Conservation (phyloP, 78 protist species). For the Isochrysis galbana region DNA sequence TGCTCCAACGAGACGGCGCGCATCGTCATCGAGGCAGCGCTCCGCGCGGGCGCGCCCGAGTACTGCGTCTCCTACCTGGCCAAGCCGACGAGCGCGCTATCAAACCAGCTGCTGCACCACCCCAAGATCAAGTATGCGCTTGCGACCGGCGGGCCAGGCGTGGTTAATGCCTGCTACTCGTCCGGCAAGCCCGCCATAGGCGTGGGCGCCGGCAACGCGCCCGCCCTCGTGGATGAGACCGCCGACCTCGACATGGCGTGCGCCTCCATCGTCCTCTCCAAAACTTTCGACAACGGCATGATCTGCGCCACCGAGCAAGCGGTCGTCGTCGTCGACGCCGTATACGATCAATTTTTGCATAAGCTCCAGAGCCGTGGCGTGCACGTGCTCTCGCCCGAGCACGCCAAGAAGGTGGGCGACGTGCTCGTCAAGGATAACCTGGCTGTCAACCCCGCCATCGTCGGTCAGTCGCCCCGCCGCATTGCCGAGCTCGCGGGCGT, state of each 20-base stretch:
- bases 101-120: not conserved
- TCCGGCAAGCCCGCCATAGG: not conserved
- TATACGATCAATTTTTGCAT: not conserved
- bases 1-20: not conserved
- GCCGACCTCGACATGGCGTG: not conserved
- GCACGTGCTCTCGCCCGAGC: not conserved
- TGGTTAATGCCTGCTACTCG: not conserved
- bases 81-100: not conserved
- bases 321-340: not conserved
- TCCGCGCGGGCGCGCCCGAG: not conserved
- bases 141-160: not conserved
- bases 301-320: not conserved
- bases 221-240: not conserved
- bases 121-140: not conserved
- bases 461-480: not conserved
- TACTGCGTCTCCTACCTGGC: not conserved
- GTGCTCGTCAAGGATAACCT: not conserved
- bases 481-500: not conserved
- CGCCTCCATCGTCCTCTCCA: not conserved
- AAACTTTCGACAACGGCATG: not conserved
- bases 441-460: not conserved
- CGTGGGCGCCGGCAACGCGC: not conserved
- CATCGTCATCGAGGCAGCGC: not conserved
- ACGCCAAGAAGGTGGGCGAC: not conserved
- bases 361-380: not conserved